Conservation (phyloP, 148 eudicot species). For the Rhododendron kiyosumense region DNA sequence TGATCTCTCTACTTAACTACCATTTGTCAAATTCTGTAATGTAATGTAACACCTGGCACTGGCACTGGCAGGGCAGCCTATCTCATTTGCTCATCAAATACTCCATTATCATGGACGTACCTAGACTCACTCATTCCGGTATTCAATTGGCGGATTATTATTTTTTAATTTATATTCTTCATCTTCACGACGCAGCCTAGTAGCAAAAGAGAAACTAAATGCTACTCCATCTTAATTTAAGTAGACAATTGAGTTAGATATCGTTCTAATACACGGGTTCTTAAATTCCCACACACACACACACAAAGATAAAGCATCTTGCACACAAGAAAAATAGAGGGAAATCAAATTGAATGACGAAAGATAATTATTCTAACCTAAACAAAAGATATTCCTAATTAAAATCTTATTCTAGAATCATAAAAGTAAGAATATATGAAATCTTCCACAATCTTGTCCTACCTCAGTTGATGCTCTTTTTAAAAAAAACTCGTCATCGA, state of each 20-base stretch:
- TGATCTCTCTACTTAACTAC: slow-evolving; percentile 12
- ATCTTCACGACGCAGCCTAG: background rate
- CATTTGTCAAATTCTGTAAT: background rate
- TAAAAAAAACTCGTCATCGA: background rate
- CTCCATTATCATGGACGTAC: too few relatives aligned
- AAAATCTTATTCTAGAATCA: background rate
- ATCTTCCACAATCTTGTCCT: background rate
- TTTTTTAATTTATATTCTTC: background rate
- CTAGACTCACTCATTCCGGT: background rate
- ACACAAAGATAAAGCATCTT: background rate
- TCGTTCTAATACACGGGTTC: background rate
- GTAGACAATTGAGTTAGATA: background rate
- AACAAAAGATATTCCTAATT: background rate
- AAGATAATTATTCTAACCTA: background rate
- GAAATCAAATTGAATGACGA: too few relatives aligned
- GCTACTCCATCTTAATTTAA: too few relatives aligned
- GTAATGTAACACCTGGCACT: background rate
- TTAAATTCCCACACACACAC: too few relatives aligned
- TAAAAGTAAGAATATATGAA: too few relatives aligned
- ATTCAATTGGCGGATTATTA: background rate
- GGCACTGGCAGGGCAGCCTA: background rate
- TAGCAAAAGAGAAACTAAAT: background rate
- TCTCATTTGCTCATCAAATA: background rate
- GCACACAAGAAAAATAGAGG: too few relatives aligned
- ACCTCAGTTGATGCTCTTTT: background rate